A percentile compares a stretch with the other conserved stretches of the same genome.
phyloP scores from a whole-genome alignment of 75 land plant genomes.

The Pinus taeda region DNA sequence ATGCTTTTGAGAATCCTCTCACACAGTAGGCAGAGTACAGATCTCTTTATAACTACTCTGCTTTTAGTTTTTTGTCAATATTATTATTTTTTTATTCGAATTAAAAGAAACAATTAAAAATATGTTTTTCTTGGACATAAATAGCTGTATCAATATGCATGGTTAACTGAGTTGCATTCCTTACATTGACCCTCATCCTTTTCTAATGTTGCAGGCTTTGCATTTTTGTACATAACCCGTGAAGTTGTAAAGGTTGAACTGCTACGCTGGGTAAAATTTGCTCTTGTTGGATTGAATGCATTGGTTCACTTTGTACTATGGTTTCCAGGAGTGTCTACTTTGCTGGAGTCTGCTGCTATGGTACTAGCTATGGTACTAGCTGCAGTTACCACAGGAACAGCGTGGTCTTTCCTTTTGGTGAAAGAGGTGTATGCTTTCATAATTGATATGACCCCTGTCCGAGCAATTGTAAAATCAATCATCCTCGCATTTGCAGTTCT shows the following conservation, averaged over 20 bases:
- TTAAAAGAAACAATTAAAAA: too few species aligned
- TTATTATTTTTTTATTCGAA: neutral
- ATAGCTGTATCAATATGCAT: neutral
- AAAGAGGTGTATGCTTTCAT: constrained; percentile 28
- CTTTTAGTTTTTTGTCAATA: neutral
- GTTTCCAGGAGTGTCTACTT: neutral
- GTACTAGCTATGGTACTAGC: neutral
- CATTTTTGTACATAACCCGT: neutral
- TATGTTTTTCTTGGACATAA: neutral
- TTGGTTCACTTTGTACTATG: neutral
- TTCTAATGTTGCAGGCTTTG: constrained; percentile 3
- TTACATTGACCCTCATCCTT: neutral
- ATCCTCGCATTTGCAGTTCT: constrained; percentile 54
- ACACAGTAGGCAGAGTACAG: neutral
- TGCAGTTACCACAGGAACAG: neutral
- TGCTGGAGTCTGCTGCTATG: neutral
- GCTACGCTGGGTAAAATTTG: neutral
- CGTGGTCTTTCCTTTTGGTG: neutral
- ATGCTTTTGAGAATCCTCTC: neutral
- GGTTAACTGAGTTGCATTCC: neutral
- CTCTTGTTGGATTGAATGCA: neutral
- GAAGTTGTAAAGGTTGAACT: neutral
- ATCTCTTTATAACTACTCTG: neutral
- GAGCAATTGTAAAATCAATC: constrained; percentile 41
- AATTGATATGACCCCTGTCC: constrained; percentile 59